Evolutionary conservation across 495 filamentous ascomycete genomes (phyloP).

Genomic region (Lasiosphaeris hirsuta): DNA sequence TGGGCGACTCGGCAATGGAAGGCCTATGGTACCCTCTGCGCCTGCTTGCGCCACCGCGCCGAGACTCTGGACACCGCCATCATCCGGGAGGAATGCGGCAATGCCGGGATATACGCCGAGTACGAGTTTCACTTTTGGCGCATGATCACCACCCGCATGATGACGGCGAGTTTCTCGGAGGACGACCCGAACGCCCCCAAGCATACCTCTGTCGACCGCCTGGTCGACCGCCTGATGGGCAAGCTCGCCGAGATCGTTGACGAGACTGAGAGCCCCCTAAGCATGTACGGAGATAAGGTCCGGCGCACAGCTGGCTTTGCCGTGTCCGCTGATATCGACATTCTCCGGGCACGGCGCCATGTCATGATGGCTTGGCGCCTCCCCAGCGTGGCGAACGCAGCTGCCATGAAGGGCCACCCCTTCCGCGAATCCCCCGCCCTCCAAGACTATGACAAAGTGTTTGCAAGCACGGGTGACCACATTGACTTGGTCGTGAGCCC

Average conservation of each 20-base stretch:
- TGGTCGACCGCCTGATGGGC: not conserved
- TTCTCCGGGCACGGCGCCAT: not conserved
- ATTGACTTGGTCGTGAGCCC: constrained; percentile 1
- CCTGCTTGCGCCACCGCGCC: not conserved
- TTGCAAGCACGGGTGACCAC: not conserved
- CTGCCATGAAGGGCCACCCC: not conserved
- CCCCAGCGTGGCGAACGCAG: constrained; percentile 1
- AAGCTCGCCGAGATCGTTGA: constrained; percentile 2
- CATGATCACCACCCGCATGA: not conserved
- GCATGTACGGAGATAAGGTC: not conserved
- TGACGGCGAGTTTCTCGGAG: no score
- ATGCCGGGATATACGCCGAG: not conserved
- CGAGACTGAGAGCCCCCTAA: not conserved
- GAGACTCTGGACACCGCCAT: not conserved
- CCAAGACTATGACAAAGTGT: not conserved
- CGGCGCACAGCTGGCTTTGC: not conserved
- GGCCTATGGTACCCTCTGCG: not conserved
- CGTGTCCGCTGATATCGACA: not conserved
- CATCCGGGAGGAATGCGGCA: not conserved
- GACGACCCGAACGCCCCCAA: no score
- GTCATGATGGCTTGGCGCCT: not conserved
- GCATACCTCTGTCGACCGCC: constrained; percentile 1
- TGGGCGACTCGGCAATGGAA: constrained; percentile 3
- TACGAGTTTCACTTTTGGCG: not conserved
- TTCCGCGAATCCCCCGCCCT: not conserved